Evolutionary conservation across 306 rosid genomes (phyloP), one percentile per base, ranked within the genome.

Genomic region (Quercus variabilis): DNA sequence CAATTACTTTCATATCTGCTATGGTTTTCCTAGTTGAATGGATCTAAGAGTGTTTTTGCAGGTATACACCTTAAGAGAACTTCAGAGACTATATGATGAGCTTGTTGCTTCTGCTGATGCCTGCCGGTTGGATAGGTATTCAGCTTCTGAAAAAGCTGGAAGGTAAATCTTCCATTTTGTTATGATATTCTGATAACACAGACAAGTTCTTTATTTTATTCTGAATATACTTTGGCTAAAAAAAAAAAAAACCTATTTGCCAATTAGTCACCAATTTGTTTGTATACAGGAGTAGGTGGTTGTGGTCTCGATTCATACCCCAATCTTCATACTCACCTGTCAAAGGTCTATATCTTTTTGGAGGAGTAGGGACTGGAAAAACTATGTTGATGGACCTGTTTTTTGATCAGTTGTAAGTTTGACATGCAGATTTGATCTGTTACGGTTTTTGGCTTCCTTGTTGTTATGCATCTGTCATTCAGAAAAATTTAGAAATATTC

Each of bases 381-480:
- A 95, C 99, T 79, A 95, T 95, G 99, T 84, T 95, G 87, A 95
- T 95, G 99, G 99, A 95, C 86, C 87, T 95, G 83, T 95, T 95
- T 86, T 95, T 78, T 38, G 30, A 95, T 79, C 99, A 95, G 71
- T 84, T 95, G 99, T 95, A 85, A 93, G 99, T 87, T 68, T 78
- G 33, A 77, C 43, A 58, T 81, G 81, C 78, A 73, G 35, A 21
- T 71, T 67, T 51, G 26, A 38, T 75, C 38, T 74, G 52, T 79
- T 62, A 43, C 71, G 19, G 28, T 60, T 58, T 59, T 41, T n/a
- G 59, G 10, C 55, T 74, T 13, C 60, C 20, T 83, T 78, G 30
- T 67, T 83, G 33, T 43, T 21, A 52, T 49, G 33, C 43, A 28
- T 14, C 30, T 75, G 25, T 63, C 70, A 75, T 56, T 46, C 49